phyloP scores from a whole-genome alignment of 345 rosid species.

The Syzygium aqueum region DNA sequence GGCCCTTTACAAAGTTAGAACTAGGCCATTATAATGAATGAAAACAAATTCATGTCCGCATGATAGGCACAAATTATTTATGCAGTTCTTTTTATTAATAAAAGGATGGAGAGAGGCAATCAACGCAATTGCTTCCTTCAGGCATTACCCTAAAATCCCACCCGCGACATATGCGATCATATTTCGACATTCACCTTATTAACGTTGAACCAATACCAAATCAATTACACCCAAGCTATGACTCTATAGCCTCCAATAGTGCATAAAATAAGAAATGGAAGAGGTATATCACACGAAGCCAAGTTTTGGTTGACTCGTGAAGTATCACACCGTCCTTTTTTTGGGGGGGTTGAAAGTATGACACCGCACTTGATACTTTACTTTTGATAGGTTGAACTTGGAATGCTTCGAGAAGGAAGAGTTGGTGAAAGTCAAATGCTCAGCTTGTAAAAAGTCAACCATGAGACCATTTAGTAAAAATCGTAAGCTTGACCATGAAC shows the following conservation, averaged over 20 bases:
- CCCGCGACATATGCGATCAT: too few species aligned
- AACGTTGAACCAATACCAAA: neutral
- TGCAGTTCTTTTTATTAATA: too few species aligned
- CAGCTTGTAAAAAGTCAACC: neutral
- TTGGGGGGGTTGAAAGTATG: neutral
- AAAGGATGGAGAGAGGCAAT: too few species aligned
- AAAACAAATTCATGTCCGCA: too few species aligned
- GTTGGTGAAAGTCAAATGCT: neutral
- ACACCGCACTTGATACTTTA: neutral
- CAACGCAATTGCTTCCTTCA: neutral
- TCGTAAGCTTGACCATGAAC: neutral
- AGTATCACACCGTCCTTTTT: neutral
- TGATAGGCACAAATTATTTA: too few species aligned
- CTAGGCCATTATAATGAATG: too few species aligned
- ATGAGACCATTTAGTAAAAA: neutral
- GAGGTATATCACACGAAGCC: neutral
- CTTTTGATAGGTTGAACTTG: neutral
- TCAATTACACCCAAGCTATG: neutral
- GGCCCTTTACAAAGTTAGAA: too few species aligned
- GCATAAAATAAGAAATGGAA: neutral
- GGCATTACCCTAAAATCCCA: too few species aligned
- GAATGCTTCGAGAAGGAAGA: neutral
- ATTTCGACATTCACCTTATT: neutral
- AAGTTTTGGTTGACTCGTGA: neutral
- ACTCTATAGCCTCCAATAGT: neutral